A percentile compares a stretch with the other conserved stretches of the same genome.
These are phyloP conservation scores for Boletus huronensis DNA, from an alignment of 768 basidiomycete genomes.

Conservation along the genomic window DNA sequence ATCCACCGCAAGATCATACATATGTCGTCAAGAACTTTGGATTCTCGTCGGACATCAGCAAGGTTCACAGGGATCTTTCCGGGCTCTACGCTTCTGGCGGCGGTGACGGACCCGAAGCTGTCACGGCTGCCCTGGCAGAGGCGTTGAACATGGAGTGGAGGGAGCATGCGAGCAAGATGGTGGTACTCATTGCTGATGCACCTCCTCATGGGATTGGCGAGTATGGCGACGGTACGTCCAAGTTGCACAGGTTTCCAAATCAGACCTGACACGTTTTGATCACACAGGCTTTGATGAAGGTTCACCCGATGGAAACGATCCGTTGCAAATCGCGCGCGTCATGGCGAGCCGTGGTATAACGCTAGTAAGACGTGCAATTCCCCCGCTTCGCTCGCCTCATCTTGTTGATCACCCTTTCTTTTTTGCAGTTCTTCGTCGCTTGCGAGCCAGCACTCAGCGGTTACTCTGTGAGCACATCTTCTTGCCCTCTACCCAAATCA, in stretches of 20 bases:
- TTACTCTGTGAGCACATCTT: conserved; percentile 61
- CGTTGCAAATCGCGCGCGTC: conserved; percentile 75
- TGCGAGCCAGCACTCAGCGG: conserved; percentile 95
- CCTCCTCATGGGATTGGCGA: conserved; percentile 98
- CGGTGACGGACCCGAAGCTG: conserved; percentile 95
- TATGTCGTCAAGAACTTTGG: conserved; percentile 93
- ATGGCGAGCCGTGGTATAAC: conserved; percentile 94
- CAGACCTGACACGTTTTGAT: conserved; percentile 12
- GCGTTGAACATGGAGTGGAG: conserved; percentile 91
- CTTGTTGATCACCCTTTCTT: conserved; percentile 2
- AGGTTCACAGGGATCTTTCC: conserved; percentile 82
- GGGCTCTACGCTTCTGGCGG: conserved; percentile 85
- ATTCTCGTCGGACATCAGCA: conserved; percentile 87
- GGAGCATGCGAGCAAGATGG: conserved; percentile 85
- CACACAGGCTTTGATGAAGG: conserved; percentile 83
- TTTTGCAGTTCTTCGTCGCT: conserved; percentile 94
- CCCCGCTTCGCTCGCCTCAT: neutral
- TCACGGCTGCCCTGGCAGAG: conserved; percentile 89
- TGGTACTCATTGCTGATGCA: conserved; percentile 95
- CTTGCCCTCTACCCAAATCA: conserved; percentile 16
- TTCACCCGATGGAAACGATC: conserved; percentile 92
- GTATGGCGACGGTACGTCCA: conserved; percentile 81
- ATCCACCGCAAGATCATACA: conserved; percentile 95
- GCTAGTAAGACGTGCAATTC: conserved; percentile 50
- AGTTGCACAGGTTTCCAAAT: neutral